Base-by-base conservation (phyloP, 306 rosid genomes). In the Dryas alaskensis region DNA sequence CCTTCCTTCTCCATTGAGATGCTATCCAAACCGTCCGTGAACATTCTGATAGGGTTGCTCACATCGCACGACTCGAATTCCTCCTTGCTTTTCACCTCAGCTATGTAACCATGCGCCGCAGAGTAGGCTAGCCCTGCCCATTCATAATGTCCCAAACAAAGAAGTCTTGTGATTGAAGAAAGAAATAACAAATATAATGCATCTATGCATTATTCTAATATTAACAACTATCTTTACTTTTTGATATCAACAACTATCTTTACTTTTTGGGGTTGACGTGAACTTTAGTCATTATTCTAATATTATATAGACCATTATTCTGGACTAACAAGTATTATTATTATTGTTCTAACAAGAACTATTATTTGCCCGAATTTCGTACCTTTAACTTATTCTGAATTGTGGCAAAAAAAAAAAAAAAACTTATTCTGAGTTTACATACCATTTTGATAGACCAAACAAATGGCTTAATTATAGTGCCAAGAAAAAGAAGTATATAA, bases 121-220 rank as follows among this genome's bases (percentile, higher is more conserved):
- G 97, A 87, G 92, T 92, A 90, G 27, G 97, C 57, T 17, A 92
- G 79, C 97, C 92, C 98, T 92, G 85, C 78, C 61, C 82, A 6
- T 53, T 27, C 17, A 72, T 55, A 43, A 43, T 40, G 13, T 5
- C 1, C 43, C 48, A 57, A 60, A 44, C 52, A 40, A 5, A 45
- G 10, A 1, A 6, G 48, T 19, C 57, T 66, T 25, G 62, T 25
- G 47, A 31, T 31, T 52, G 44, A 37, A 43, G 8, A 70, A 40
- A 2, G 5, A 42, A 19, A 31, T 44, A 46, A 63, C 12, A 5
- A 6, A 7, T 31, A 51, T 5, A 52, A 67, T 9, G 9, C 6
- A 19, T 19, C 19, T 19, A 19, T 19, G 19, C 19, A 19, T 19
- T 19, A 19, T 19, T 19, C 19, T 19, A 19, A 19, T 19, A 19